Evolutionary conservation across 139 green algal species (phyloP).

Genomic region (Chlorella sp.): DNA sequence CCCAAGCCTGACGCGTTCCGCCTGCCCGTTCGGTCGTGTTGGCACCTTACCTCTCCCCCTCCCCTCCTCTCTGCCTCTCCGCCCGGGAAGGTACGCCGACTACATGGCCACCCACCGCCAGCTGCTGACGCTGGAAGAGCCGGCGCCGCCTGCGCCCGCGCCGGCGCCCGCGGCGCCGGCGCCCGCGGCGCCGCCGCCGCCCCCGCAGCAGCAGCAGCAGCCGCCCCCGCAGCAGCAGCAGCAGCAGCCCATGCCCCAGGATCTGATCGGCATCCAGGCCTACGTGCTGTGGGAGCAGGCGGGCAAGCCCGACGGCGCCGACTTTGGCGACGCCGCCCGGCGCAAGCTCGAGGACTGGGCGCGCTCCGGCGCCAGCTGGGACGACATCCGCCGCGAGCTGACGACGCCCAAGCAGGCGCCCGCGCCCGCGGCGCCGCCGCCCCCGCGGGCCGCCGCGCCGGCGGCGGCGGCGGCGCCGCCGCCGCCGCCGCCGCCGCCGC

Average conservation of each 20-base stretch:
- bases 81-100: too few relatives aligned
- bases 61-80: too few relatives aligned
- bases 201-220: not conserved
- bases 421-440: not conserved
- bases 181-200: not conserved
- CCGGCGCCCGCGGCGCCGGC: not conserved
- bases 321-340: slow-evolving; percentile 61
- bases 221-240: not conserved
- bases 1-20: too few relatives aligned
- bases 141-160: not conserved
- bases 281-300: slow-evolving; percentile 87
- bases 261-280: slow-evolving; percentile 67
- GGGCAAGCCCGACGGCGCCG: slow-evolving; percentile 79
- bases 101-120: slow-evolving; percentile 32
- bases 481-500: not conserved
- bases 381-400: slow-evolving; percentile 48
- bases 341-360: slow-evolving; percentile 60
- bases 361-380: slow-evolving; percentile 41
- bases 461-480: not conserved
- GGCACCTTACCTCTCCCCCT: too few relatives aligned
- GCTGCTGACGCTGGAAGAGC: too few relatives aligned
- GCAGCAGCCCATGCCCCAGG: not conserved
- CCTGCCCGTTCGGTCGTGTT: too few relatives aligned
- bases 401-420: not conserved
- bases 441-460: not conserved